A percentile compares a stretch with the other conserved stretches of the same genome.
These are phyloP conservation scores for Xylariales sp. DNA, from an alignment of 2,329 filamentous ascomycete genomes.

Conservation along the genomic window DNA sequence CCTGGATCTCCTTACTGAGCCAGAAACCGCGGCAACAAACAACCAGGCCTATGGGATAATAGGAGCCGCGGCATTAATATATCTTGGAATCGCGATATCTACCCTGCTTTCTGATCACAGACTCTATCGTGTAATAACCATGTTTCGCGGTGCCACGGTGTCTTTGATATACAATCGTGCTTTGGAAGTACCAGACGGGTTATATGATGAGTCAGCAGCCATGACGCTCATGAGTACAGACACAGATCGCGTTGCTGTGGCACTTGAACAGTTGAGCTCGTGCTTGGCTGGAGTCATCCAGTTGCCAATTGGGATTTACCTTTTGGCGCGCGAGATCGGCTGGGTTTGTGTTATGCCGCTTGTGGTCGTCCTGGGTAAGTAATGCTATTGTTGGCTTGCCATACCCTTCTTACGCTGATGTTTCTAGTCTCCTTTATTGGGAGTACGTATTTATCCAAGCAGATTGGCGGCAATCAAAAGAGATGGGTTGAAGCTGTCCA, in stretches of 20 bases:
- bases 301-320: constrained; percentile 37
- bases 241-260: constrained; percentile 34
- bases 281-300: constrained; percentile 36
- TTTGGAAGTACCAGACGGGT: constrained; percentile 14
- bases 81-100: constrained; percentile 2
- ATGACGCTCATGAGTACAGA: constrained; percentile 45
- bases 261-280: constrained; percentile 30
- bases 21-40: constrained; percentile 10
- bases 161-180: constrained; percentile 28
- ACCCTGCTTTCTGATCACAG: not conserved
- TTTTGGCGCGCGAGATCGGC: constrained; percentile 42
- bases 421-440: constrained; percentile 9
- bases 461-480: constrained; percentile 18
- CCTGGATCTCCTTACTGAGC: constrained; percentile 13
- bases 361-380: constrained; percentile 29
- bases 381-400: too few species aligned
- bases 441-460: constrained; percentile 17
- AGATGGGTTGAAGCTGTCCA: constrained; percentile 32
- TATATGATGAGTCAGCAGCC: constrained; percentile 30
- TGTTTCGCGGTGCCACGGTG: constrained; percentile 27
- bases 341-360: constrained; percentile 42
- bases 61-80: constrained; percentile 1
- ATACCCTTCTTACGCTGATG: too few species aligned
- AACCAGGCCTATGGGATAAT: constrained; percentile 22
- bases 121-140: constrained; percentile 9